These are phyloP conservation scores for Rhodamnia argentea DNA, from an alignment of 345 rosid genomes.

Conservation along the genomic window DNA sequence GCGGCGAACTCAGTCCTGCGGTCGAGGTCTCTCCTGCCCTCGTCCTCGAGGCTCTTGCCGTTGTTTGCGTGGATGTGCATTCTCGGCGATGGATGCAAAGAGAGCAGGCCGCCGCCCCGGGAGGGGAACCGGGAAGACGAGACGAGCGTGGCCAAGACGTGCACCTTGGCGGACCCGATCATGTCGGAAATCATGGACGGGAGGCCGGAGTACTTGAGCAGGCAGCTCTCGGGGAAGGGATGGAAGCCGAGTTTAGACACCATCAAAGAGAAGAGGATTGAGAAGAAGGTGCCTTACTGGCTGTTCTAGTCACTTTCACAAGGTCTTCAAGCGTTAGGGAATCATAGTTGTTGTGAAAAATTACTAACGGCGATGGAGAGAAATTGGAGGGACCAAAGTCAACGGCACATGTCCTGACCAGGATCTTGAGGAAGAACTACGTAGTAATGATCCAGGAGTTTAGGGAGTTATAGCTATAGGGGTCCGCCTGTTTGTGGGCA, in stretches of 20 bases:
- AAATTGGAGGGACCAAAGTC: neutral
- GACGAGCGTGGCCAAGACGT: neutral
- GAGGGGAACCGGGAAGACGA: slow-evolving; percentile 4
- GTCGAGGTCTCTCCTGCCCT: slow-evolving; percentile 8
- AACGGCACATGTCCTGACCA: neutral
- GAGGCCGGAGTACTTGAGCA: slow-evolving; percentile 42
- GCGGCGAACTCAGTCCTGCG: slow-evolving; percentile 39
- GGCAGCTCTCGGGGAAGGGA: slow-evolving; percentile 58
- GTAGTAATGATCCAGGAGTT: neutral
- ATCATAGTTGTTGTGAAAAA: neutral
- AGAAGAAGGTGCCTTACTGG: slow-evolving; percentile 33
- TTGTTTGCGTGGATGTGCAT: slow-evolving; percentile 32
- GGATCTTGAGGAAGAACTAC: neutral
- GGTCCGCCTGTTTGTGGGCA: neutral
- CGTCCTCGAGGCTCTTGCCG: slow-evolving; percentile 34
- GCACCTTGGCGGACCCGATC: neutral
- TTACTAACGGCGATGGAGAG: neutral
- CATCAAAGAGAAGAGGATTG: slow-evolving; percentile 50
- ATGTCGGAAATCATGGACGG: slow-evolving; percentile 4
- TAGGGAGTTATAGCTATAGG: neutral
- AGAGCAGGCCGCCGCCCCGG: neutral
- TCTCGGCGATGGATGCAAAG: neutral
- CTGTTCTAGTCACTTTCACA: slow-evolving; percentile 15
- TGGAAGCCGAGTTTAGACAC: slow-evolving; percentile 86
- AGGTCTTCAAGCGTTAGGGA: neutral